phyloP scores from a whole-genome alignment of 768 basidiomycete genomes.

The Gymnopilus junonius region DNA sequence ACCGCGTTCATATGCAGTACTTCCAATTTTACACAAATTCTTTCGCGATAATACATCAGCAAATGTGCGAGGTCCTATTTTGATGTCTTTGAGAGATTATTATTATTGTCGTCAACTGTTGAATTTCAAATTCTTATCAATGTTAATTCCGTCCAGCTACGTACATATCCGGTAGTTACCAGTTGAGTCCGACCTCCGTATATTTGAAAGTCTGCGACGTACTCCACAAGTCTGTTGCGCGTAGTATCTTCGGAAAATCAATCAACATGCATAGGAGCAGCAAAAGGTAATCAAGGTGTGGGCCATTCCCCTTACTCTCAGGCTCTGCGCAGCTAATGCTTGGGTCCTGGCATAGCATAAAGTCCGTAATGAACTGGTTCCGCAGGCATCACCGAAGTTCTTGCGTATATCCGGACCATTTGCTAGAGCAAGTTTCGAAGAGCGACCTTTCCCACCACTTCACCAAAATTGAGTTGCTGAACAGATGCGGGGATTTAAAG shows the following conservation, averaged over 20 bases:
- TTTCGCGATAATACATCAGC: too few species aligned
- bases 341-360: slow-evolving; percentile 2
- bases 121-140: too few species aligned
- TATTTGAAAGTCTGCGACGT: not conserved
- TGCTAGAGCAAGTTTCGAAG: not conserved
- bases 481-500: not conserved
- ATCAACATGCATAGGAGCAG: not conserved
- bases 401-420: slow-evolving; percentile 7
- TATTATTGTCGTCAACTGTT: too few species aligned
- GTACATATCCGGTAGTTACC: not conserved
- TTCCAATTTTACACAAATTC: too few species aligned
- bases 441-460: slow-evolving; percentile 1
- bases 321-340: not conserved
- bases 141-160: not conserved
- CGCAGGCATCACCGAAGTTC: slow-evolving; percentile 17
- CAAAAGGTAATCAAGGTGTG: not conserved
- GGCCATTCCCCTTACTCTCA: too few species aligned
- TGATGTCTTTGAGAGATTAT: too few species aligned
- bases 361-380: not conserved
- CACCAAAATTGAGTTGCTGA: not conserved
- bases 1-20: too few species aligned
- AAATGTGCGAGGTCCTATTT: too few species aligned
- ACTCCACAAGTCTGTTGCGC: not conserved
- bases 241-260: not conserved
- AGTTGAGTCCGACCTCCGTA: not conserved